Evolutionary conservation across 2,329 filamentous ascomycete species (phyloP), one percentile per base, ranked within the genome.

Genomic region (Pseudophaeomoniella oleicola): DNA sequence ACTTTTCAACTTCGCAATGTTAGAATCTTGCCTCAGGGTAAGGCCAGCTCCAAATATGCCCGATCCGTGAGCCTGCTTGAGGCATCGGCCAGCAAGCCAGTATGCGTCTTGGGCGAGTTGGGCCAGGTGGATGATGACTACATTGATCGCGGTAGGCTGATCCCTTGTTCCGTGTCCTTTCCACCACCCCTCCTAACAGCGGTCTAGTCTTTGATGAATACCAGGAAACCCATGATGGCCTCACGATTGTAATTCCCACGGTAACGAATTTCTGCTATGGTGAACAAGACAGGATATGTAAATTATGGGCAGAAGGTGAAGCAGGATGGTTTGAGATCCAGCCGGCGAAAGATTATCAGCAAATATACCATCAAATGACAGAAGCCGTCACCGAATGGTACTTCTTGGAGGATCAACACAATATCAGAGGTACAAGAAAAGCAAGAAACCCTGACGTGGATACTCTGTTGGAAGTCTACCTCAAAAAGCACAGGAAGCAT

Each of bases 321-420:
- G 70, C 73, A 29, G 75, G 75, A 37, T 78, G 74, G 73, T 78
- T 72, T 48, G 64, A 66, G 36, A 62, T 79, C 33, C 57, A 58
- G 18, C 72, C 75, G 2, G 57, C 64, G 30, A 59, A 62, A 43
- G 58, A 60, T 2, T 79, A 76, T 50, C 55, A 62, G 41, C 50
- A 56, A 2, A 63, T 66, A 27, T 75, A 66, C 52, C 59, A 66
- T 33, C 62, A 68, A 15, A 76, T 77, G 58, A 56, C 68, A 2
- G 65, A 75, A 50, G 72, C 71, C 2, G 66, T 78, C 22, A 63
- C 71, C 44, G 47, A 75, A 39, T 56, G 77, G 5, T 78, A 77
- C 49, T 77, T 74, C 48, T 51, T 75, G 34, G 67, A 66, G n/a
- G 75, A 78, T 46, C 62, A 66, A 15, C 67, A 76, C 44, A 57